Evolutionary conservation across 1,139 yeast genomes (phyloP).

Genomic region (Suhomyces bribrorum): DNA sequence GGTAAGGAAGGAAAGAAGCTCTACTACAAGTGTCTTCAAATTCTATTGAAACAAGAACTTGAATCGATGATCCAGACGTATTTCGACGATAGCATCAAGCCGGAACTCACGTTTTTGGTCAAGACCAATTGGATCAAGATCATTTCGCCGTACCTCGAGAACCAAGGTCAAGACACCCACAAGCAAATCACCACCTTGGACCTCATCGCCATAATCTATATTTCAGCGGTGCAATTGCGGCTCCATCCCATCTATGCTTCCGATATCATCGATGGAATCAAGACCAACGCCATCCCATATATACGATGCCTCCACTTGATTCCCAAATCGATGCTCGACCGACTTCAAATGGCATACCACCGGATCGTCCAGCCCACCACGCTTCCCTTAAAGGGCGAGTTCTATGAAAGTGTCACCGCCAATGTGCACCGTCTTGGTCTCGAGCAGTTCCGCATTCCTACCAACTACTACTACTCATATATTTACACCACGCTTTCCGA

Average conservation of each 20-base stretch:
- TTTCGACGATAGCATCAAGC: constrained; percentile 13
- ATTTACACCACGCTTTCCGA: constrained; percentile 31
- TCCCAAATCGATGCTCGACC: constrained; percentile 26
- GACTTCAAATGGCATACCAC: constrained; percentile 28
- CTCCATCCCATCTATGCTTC: constrained; percentile 38
- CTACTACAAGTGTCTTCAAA: constrained; percentile 55
- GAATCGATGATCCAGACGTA: constrained; percentile 28
- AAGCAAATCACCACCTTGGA: constrained; percentile 21
- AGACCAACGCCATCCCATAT: constrained; percentile 40
- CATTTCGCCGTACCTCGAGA: constrained; percentile 45
- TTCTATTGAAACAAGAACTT: constrained; percentile 52
- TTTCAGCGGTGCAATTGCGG: constrained; percentile 36
- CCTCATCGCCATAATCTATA: constrained; percentile 37
- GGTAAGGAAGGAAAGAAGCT: constrained; percentile 57
- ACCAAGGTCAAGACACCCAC: neutral
- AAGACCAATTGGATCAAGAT: constrained; percentile 22
- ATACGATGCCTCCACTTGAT: constrained; percentile 33
- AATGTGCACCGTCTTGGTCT: constrained; percentile 12
- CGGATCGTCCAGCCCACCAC: constrained; percentile 29
- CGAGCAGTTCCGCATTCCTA: constrained; percentile 15
- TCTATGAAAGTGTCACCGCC: constrained; percentile 20
- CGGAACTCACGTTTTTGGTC: constrained; percentile 15
- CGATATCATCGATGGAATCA: constrained; percentile 35
- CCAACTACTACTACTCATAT: constrained; percentile 37
- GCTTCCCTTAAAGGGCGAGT: constrained; percentile 31